These are phyloP conservation scores for Talaromyces wortmannii DNA, from an alignment of 495 filamentous ascomycete genomes.

Conservation along the genomic window DNA sequence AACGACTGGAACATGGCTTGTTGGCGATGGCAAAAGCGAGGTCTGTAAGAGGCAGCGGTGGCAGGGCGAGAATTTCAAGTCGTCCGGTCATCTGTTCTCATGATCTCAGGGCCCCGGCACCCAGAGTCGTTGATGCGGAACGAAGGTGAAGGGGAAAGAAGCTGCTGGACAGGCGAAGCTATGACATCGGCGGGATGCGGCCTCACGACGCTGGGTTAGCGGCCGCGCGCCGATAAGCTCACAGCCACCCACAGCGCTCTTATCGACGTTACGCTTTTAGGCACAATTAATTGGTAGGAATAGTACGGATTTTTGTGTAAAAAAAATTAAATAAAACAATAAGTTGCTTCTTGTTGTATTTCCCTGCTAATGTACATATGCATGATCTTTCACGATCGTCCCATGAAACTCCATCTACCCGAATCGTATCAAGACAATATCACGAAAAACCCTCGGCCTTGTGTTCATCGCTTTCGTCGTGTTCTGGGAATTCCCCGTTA, in stretches of 20 bases:
- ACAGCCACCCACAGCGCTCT: not conserved
- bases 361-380: not conserved
- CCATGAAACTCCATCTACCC: not conserved
- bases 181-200: conserved; percentile 1
- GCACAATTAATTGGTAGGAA: not conserved
- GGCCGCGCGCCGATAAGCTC: not conserved
- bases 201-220: not conserved
- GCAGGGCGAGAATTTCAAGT: not conserved
- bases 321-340: no score
- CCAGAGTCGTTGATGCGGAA: not conserved
- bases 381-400: not conserved
- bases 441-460: not conserved
- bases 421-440: not conserved
- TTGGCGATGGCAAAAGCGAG: not conserved
- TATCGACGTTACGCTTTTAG: not conserved
- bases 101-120: not conserved
- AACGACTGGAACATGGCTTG: conserved; percentile 80
- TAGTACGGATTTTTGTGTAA: not conserved
- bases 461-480: no score
- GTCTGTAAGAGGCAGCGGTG: not conserved
- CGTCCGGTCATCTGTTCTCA: not conserved
- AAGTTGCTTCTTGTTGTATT: not conserved
- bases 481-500: no score
- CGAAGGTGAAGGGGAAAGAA: not conserved
- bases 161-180: not conserved